phyloP scores from a whole-genome alignment of 208 protist genomes.

The Wallacemonas collosoma region DNA sequence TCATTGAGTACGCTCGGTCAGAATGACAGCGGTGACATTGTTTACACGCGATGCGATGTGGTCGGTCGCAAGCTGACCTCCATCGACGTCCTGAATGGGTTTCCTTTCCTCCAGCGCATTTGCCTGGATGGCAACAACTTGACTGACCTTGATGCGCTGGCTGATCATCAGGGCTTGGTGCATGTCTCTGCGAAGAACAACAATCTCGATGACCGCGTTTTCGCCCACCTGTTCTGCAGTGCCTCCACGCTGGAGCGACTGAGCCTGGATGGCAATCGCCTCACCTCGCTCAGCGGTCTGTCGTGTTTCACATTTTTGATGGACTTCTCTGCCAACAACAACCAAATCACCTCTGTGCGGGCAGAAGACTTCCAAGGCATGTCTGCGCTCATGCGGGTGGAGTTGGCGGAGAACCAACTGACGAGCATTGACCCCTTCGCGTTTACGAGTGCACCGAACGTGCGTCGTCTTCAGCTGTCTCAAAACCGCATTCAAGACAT shows the following conservation, averaged over 20 bases:
- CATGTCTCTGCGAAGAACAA: conserved; percentile 73
- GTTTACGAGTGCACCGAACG: conserved; percentile 41
- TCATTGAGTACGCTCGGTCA: conserved; percentile 52
- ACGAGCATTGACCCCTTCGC: conserved; percentile 41
- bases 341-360: conserved; percentile 42
- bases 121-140: conserved; percentile 68
- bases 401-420: conserved; percentile 50
- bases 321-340: conserved; percentile 49
- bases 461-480: conserved; percentile 62
- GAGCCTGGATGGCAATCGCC: conserved; percentile 56
- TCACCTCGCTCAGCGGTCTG: conserved; percentile 59
- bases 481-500: conserved; percentile 51
- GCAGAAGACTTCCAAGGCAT: conserved; percentile 31
- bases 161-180: conserved; percentile 43
- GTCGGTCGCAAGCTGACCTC: conserved; percentile 25
- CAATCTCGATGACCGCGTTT: conserved; percentile 51
- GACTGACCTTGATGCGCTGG: conserved; percentile 55
- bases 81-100: conserved; percentile 43
- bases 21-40: conserved; percentile 60
- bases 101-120: conserved; percentile 68
- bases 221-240: conserved; percentile 39
- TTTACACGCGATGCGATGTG: conserved; percentile 56
- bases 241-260: conserved; percentile 59
- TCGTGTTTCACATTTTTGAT: conserved; percentile 58
- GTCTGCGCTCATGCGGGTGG: conserved; percentile 45